phyloP scores from a whole-genome alignment of 441 rosid species.

The Erysimum pusillum region DNA sequence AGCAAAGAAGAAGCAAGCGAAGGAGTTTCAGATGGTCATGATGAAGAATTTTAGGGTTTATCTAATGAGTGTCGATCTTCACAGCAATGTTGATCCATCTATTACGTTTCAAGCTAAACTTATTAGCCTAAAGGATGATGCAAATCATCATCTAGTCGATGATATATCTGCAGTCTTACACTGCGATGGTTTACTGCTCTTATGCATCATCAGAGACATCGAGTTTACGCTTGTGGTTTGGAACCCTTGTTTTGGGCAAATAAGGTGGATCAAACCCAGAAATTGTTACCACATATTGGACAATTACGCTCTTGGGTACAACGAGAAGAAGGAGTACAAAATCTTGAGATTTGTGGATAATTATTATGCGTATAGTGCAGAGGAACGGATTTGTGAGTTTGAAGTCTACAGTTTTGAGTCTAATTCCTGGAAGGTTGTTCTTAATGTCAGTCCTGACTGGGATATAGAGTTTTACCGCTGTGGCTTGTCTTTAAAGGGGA shows the following conservation, averaged over 20 bases:
- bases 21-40: background rate
- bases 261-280: slow-evolving; percentile 16
- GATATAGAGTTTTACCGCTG: too few relatives aligned
- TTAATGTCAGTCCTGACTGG: background rate
- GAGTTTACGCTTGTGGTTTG: slow-evolving; percentile 19
- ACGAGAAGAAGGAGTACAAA: background rate
- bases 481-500: slow-evolving; percentile 2
- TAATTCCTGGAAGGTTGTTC: slow-evolving; percentile 9
- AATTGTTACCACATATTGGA: background rate
- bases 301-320: background rate
- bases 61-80: background rate
- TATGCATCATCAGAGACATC: too few relatives aligned
- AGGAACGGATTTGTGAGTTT: background rate
- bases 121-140: background rate
- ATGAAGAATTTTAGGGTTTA: background rate
- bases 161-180: background rate
- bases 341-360: background rate
- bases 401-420: background rate
- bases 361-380: background rate
- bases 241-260: slow-evolving; percentile 8
- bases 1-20: too few relatives aligned
- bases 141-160: background rate
- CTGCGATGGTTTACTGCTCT: slow-evolving; percentile 28
- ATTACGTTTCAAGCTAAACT: background rate
- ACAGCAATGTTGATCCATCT: background rate